A percentile compares a stretch with the other conserved stretches of the same genome.
Evolutionary conservation across 2,329 filamentous ascomycete species (phyloP).

Genomic region (Capronia americana): DNA sequence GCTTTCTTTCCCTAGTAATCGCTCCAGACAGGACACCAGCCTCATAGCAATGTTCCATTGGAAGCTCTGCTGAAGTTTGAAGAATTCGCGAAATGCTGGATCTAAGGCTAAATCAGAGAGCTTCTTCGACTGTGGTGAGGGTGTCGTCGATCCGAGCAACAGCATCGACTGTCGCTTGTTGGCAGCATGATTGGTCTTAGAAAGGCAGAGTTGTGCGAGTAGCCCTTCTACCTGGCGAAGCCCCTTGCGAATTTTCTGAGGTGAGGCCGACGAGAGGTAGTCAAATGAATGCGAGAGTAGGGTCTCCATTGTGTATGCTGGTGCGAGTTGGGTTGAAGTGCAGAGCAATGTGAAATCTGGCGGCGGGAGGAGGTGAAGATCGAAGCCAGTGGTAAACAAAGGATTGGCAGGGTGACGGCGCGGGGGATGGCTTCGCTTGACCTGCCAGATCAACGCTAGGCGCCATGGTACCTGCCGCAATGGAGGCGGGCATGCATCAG

Average conservation of each 20-base stretch:
- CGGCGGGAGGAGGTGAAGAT: not conserved
- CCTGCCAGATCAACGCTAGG: not conserved
- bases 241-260: slow-evolving; percentile 88
- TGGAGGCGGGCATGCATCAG: not conserved
- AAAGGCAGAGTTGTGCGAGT: slow-evolving; percentile 91
- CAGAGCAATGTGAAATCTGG: not conserved
- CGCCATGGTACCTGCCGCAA: not conserved
- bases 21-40: slow-evolving; percentile 82
- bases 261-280: slow-evolving; percentile 92
- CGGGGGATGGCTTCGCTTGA: slow-evolving; percentile 8
- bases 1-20: slow-evolving; percentile 80
- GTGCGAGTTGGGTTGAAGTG: not conserved
- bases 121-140: slow-evolving; percentile 60
- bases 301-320: slow-evolving; percentile 74
- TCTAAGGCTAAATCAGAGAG: slow-evolving; percentile 77
- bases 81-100: slow-evolving; percentile 92
- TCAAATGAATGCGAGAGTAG: slow-evolving; percentile 93
- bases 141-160: slow-evolving; percentile 46
- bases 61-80: slow-evolving; percentile 94
- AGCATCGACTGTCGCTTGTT: slow-evolving; percentile 54
- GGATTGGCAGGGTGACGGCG: slow-evolving; percentile 16
- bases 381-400: slow-evolving; percentile 5
- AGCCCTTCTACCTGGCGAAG: slow-evolving; percentile 92
- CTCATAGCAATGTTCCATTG: slow-evolving; percentile 95
- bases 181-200: slow-evolving; percentile 49